phyloP scores from a whole-genome alignment of 768 basidiomycete species.

The Rhizopogon sp. region DNA sequence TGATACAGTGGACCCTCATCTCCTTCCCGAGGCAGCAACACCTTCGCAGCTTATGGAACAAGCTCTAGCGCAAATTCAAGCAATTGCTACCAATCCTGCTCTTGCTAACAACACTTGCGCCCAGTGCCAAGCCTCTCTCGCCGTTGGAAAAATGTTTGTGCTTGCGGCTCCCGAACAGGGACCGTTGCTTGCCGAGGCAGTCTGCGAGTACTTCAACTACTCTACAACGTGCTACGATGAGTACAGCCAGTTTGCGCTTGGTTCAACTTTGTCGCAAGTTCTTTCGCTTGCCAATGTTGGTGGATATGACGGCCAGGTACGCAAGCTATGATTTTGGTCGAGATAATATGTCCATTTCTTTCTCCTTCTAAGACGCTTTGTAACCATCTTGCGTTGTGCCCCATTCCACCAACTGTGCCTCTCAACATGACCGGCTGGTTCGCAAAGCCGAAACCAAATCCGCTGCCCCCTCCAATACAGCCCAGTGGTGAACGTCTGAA shows the following conservation, averaged over 20 bases:
- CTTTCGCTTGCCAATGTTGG: slow-evolving; percentile 40
- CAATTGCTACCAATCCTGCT: slow-evolving; percentile 32
- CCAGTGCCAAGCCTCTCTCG: slow-evolving; percentile 34
- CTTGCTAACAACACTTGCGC: slow-evolving; percentile 33
- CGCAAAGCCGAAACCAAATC: slow-evolving; percentile 45
- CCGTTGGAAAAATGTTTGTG: slow-evolving; percentile 38
- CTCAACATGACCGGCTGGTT: slow-evolving; percentile 47
- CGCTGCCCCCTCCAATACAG: slow-evolving; percentile 34
- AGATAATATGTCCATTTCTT: neutral
- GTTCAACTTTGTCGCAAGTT: slow-evolving; percentile 43
- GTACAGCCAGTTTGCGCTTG: slow-evolving; percentile 32
- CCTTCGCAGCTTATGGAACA: slow-evolving; percentile 30
- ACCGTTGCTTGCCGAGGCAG: slow-evolving; percentile 32
- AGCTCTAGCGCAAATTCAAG: slow-evolving; percentile 34
- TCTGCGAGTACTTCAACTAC: slow-evolving; percentile 41
- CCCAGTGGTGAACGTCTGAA: slow-evolving; percentile 42
- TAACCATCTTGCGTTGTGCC: slow-evolving; percentile 28
- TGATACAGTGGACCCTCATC: slow-evolving; percentile 40
- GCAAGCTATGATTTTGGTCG: neutral
- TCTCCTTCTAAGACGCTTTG: slow-evolving; percentile 22
- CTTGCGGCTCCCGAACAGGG: slow-evolving; percentile 38
- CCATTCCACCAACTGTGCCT: slow-evolving; percentile 33
- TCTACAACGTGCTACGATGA: slow-evolving; percentile 28
- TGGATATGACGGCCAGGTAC: slow-evolving; percentile 47
- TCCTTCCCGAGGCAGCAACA: slow-evolving; percentile 33